Evolutionary conservation across 73 alveolate genomes (phyloP).

Genomic region (Uronychia setigera): DNA sequence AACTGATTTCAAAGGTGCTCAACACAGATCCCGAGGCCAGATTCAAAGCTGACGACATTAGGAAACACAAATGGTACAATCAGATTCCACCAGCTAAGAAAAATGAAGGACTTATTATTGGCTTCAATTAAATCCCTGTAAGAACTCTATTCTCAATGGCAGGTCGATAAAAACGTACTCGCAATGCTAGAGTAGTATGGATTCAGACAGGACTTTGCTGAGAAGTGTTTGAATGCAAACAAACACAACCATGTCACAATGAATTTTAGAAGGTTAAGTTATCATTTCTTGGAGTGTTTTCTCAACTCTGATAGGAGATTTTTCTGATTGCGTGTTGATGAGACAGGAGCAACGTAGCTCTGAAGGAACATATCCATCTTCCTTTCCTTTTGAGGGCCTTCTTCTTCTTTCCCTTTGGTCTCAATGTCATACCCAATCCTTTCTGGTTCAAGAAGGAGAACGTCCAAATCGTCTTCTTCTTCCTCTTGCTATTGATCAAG

Average conservation of each 20-base stretch:
- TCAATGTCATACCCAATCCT: too few species aligned
- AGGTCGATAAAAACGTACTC: slow-evolving; percentile 11
- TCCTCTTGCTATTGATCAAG: neutral
- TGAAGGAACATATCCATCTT: too few species aligned
- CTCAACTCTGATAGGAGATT: too few species aligned
- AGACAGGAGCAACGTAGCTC: too few species aligned
- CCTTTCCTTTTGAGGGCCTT: too few species aligned
- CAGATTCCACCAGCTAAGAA: slow-evolving; percentile 42
- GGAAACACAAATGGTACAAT: slow-evolving; percentile 88
- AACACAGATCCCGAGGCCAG: slow-evolving; percentile 85
- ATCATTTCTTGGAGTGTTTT: too few species aligned
- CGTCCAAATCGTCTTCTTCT: neutral
- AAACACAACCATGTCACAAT: slow-evolving; percentile 75
- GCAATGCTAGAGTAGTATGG: slow-evolving; percentile 41
- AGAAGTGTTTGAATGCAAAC: slow-evolving; percentile 55
- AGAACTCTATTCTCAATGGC: neutral
- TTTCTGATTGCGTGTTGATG: too few species aligned
- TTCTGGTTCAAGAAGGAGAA: too few species aligned
- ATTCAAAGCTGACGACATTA: slow-evolving; percentile 76
- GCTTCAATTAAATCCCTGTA: slow-evolving; percentile 83
- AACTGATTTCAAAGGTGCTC: slow-evolving; percentile 76
- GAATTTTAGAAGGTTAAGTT: too few species aligned
- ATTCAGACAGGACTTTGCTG: slow-evolving; percentile 57
- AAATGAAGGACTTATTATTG: slow-evolving; percentile 76
- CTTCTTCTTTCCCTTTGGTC: too few species aligned